phyloP scores from a whole-genome alignment of 2,329 filamentous ascomycete species.

The Aspergillus ochraceus region DNA sequence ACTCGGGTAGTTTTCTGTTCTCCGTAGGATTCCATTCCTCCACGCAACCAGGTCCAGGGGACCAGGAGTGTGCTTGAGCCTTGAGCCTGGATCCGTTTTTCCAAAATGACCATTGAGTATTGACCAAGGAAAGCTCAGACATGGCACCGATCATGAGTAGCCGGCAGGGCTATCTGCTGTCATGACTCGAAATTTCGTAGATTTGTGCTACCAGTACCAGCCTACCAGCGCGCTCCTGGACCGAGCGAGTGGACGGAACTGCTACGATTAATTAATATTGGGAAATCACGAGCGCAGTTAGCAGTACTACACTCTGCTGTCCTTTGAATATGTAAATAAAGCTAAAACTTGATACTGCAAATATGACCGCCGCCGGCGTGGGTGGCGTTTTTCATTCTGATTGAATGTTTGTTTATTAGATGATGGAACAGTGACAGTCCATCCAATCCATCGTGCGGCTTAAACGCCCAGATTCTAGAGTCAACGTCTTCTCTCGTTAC shows the following conservation, averaged over 20 bases:
- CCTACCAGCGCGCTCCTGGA: too few relatives aligned
- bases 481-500: not conserved
- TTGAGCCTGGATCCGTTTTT: too few relatives aligned
- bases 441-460: conserved; percentile 6
- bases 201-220: not conserved
- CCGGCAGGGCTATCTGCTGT: not conserved
- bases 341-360: not conserved
- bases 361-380: conserved; percentile 3
- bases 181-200: not conserved
- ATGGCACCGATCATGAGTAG: conserved; percentile 10
- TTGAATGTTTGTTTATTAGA: not conserved
- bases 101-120: not conserved
- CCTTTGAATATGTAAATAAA: too few relatives aligned
- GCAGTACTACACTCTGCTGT: too few relatives aligned
- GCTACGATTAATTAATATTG: too few relatives aligned
- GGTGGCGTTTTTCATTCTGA: not conserved
- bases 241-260: too few relatives aligned
- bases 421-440: not conserved
- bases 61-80: too few relatives aligned
- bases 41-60: conserved; percentile 12
- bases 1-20: conserved; percentile 3
- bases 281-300: conserved; percentile 1
- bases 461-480: conserved; percentile 6
- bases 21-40: not conserved
- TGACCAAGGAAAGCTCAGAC: conserved; percentile 2